A percentile compares a stretch with the other conserved stretches of the same genome.
Evolutionary conservation across 108 stramenopile genomes (phyloP).

Genomic region (Craspedostauros australis): DNA sequence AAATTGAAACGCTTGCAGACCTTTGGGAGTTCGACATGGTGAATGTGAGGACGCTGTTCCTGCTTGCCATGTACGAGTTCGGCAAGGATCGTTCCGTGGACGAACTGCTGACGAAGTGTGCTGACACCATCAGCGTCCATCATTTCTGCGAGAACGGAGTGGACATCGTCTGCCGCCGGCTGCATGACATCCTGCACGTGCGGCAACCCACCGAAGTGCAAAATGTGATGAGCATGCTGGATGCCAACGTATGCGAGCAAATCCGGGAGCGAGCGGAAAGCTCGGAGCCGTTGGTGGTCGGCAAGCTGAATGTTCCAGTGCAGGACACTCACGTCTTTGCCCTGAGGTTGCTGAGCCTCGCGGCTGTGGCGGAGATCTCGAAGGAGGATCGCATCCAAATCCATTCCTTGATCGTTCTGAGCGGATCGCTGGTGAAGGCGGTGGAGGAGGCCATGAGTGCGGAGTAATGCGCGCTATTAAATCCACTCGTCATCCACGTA

Average conservation of each 20-base stretch:
- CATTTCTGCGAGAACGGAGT: constrained; percentile 54
- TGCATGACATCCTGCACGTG: constrained; percentile 36
- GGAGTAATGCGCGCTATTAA: too few relatives aligned
- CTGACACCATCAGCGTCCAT: constrained; percentile 28
- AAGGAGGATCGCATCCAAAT: constrained; percentile 40
- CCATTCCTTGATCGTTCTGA: constrained; percentile 55
- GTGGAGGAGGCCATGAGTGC: constrained; percentile 15
- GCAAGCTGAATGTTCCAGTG: constrained; percentile 29
- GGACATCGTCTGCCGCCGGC: constrained; percentile 55
- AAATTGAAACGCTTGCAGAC: constrained; percentile 55
- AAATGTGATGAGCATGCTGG: constrained; percentile 54
- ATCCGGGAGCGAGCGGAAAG: constrained; percentile 53
- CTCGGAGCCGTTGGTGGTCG: constrained; percentile 16
- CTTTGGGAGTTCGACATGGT: constrained; percentile 52
- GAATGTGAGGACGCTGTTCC: constrained; percentile 54
- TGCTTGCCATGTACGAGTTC: constrained; percentile 68
- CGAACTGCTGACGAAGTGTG: constrained; percentile 44
- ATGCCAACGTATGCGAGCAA: constrained; percentile 72
- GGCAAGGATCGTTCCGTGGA: constrained; percentile 66
- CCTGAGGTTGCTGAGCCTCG: constrained; percentile 53
- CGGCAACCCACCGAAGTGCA: constrained; percentile 41
- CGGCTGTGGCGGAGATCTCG: constrained; percentile 28
- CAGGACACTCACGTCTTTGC: constrained; percentile 56
- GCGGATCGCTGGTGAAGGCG: constrained; percentile 57
- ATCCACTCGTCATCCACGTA: too few relatives aligned